A percentile compares a stretch with the other conserved stretches of the same genome.
Conservation (phyloP, 768 basidiomycete species). For the Boletus rubescentipes region DNA sequence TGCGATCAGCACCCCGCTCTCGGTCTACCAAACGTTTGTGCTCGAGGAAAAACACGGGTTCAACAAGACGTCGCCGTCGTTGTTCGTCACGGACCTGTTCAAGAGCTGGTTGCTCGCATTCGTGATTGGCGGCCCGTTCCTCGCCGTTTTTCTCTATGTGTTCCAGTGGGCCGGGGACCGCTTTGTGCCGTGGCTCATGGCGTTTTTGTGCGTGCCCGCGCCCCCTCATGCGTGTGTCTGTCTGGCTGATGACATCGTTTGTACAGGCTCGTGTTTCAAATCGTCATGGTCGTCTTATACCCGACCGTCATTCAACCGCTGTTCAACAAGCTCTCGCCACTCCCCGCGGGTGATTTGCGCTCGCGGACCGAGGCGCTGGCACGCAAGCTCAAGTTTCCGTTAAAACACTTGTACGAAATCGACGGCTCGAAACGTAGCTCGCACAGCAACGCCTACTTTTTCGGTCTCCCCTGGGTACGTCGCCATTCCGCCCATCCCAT, state of each 20-base stretch:
- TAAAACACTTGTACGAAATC: constrained; percentile 94
- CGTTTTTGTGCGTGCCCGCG: constrained; percentile 75
- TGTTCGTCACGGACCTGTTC: constrained; percentile 78
- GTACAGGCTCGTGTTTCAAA: constrained; percentile 73
- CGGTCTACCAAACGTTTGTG: constrained; percentile 86
- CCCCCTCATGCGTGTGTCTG: background rate
- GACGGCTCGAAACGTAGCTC: constrained; percentile 95
- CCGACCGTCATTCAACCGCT: constrained; percentile 90
- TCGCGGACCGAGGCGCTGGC: constrained; percentile 77
- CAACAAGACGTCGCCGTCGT: constrained; percentile 83
- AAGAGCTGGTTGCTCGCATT: constrained; percentile 76
- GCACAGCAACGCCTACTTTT: constrained; percentile 98
- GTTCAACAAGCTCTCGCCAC: constrained; percentile 95
- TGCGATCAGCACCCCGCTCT: constrained; percentile 71
- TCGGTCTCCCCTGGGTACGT: constrained; percentile 89
- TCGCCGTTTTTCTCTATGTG: constrained; percentile 83
- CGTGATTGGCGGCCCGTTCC: constrained; percentile 78
- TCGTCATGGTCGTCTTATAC: constrained; percentile 80
- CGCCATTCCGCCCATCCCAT: background rate
- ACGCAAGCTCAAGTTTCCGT: constrained; percentile 81
- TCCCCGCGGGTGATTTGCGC: constrained; percentile 75
- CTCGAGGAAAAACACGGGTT: constrained; percentile 95
- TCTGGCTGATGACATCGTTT: too few relatives aligned
- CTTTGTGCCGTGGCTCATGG: constrained; percentile 94
- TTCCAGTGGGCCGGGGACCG: constrained; percentile 92